Conservation (phyloP, 23 red algal genomes). For the Gracilariopsis chorda region DNA sequence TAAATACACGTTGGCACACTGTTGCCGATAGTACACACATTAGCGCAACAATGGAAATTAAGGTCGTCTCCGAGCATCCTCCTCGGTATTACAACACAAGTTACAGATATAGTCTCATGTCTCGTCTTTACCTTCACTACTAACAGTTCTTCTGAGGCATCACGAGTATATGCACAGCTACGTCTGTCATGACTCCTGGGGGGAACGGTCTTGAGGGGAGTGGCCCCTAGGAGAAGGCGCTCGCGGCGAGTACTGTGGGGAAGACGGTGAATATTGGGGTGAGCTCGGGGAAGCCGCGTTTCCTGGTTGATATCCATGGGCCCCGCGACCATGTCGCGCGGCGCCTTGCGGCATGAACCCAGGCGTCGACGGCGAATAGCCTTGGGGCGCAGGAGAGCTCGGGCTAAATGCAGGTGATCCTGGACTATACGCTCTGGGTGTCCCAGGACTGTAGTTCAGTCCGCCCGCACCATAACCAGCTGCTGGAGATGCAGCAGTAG, state of each 20-base stretch:
- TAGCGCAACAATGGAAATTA: too few relatives aligned
- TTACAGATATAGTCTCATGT: too few relatives aligned
- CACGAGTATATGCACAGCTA: too few relatives aligned
- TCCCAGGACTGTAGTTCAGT: constrained; percentile 17
- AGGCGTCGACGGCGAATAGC: constrained; percentile 81
- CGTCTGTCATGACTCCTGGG: neutral
- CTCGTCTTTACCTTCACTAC: too few relatives aligned
- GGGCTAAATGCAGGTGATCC: constrained; percentile 54
- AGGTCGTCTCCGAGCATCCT: too few relatives aligned
- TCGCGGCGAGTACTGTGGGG: constrained; percentile 77
- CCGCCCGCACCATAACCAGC: constrained; percentile 1
- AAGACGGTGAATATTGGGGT: constrained; percentile 82
- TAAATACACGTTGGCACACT: too few relatives aligned
- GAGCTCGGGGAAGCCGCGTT: constrained; percentile 80
- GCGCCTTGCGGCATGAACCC: constrained; percentile 33
- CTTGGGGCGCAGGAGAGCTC: constrained; percentile 35
- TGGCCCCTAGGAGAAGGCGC: neutral
- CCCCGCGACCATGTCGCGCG: neutral
- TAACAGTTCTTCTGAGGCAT: too few relatives aligned
- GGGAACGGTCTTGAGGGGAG: neutral
- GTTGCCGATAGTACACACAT: too few relatives aligned
- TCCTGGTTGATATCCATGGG: neutral
- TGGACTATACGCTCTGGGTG: constrained; percentile 55
- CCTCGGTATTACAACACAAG: too few relatives aligned
- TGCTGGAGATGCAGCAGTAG: constrained; percentile 42